Evolutionary conservation across 768 basidiomycete genomes (phyloP), one percentile per base, ranked within the genome.

Genomic region (Amanita rubescens): DNA sequence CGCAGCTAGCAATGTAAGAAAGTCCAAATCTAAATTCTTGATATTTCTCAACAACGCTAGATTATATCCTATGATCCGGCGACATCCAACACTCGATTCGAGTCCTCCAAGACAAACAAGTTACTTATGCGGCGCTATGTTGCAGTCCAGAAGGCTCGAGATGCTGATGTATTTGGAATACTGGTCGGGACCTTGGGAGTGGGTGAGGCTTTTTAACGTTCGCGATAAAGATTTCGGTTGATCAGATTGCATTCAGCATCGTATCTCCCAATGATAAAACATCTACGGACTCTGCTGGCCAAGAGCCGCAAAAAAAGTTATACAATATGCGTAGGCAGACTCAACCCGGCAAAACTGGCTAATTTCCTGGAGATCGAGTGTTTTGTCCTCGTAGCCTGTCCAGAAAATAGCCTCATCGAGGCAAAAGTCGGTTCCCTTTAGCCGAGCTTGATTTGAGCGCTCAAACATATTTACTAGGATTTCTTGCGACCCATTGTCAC

Each of bases 321-420:
- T 69, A 97, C 95, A 2, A 82, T 99, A 59, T 89, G 84, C 50
- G 94, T 99, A 0, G 95, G 96, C 34, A 93, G 95, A 68, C 79
- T 96, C 44, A 96, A 91, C 60, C 94, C 96, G 0, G 80, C 93
- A 6, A 98, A 98, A 62, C 77, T 98, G 19, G 95, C 85, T 8
- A 99, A 98, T 68, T 98, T 97, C 66, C 78, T 89, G 62, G 94
- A 97, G 66, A 85, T 99, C 46, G 95, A 97, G 63, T 95, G 94
- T 62, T 98, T 93, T 62, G 86, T 97, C 15, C 76, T 96, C 54
- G 90, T 96, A 3, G 94, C 94, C 2, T 99, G 96, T 67, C 87
- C 87, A 0, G 94, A 99, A 65, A 95, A 95, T 60, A 90, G 87
- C 49, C 64, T 97, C 22, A 74, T 87, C 33, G 87, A 90, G 19